Evolutionary conservation across 768 basidiomycete genomes (phyloP), one percentile per base, ranked within the genome.

Genomic region (Boletellus sp.): DNA sequence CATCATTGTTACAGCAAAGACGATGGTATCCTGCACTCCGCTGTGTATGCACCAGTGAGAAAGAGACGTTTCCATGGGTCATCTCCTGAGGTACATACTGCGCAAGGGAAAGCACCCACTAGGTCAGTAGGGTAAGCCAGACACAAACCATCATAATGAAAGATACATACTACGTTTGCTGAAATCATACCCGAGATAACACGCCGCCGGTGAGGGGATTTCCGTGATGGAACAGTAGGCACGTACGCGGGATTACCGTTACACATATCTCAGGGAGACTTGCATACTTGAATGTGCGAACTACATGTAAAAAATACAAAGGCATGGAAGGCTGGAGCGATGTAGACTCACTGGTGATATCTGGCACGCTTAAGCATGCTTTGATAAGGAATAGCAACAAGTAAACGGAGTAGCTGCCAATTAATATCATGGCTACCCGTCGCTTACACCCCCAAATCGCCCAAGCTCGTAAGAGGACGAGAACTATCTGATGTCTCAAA

Each of bases 381-480:
- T 32, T 16, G 9, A 34, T 19, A 1, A 59, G 5, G 13, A 38
- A 1, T 8, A 48, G 13, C 19, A 54, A 8, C 33, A 59, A 8
- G 22, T 54, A 54, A 6, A 16, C 10, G 13, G 19, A 4, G 26
- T 59, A 59, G 15, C 42, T 31, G 20, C 13, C 31, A 8, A 59
- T 19, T 2, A 59, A 23, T 7, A 26, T 10, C 5, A 17, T 26
- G 19, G 44, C 36, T 16, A 42, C 20, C 24, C 19, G 8, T 22
- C 23, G 20, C 2, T 15, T 19, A 13, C 52, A 49, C 1, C 58
- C 52, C 58, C 58, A 59, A 36, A 59, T 57, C 19, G 58, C 50
- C 49, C 58, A 57, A 4, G 50, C 52, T 23, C 58, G 45, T 34
- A 54, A 15, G 40, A 59, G 50, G 11, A 57, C 55, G 17, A 59